Evolutionary conservation across 1,284 basidiomycete species (phyloP).

Genomic region (Sporisorium scitamineum): DNA sequence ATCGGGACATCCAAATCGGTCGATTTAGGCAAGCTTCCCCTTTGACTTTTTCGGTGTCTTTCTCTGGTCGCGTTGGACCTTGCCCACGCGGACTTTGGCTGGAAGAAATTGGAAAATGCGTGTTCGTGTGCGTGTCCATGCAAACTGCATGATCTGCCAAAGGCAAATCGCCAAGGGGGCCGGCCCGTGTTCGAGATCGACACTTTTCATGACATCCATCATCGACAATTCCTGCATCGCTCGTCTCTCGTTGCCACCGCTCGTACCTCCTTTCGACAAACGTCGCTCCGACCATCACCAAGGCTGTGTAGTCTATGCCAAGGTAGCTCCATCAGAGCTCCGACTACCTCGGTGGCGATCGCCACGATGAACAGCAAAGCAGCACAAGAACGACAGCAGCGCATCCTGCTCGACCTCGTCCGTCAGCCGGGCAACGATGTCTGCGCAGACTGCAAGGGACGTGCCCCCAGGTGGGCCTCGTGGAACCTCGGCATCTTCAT

Average conservation of each 20-base stretch:
- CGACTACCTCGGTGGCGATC: background rate
- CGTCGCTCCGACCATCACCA: background rate
- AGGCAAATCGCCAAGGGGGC: background rate
- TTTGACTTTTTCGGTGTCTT: background rate
- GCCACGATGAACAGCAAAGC: constrained; percentile 57
- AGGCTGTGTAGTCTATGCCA: background rate
- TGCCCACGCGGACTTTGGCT: background rate
- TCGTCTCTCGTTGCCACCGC: background rate
- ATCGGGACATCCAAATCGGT: background rate
- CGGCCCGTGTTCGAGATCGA: background rate
- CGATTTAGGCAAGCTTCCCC: background rate
- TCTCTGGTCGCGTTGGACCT: too few species aligned
- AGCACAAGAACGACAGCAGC: constrained; percentile 77
- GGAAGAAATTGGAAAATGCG: constrained; percentile 4
- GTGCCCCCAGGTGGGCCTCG: constrained; percentile 83
- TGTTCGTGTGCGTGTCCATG: constrained; percentile 4
- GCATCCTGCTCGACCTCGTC: constrained; percentile 77
- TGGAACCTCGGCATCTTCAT: constrained; percentile 75
- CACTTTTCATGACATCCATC: background rate
- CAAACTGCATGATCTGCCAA: background rate
- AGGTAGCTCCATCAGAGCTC: background rate
- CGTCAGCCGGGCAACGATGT: constrained; percentile 81
- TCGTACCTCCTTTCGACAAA: too few species aligned
- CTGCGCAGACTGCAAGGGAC: constrained; percentile 85
- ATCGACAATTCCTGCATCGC: background rate